Evolutionary conservation across 2,329 filamentous ascomycete genomes (phyloP), one percentile per base, ranked within the genome.

Genomic region (Aotearoamyces nothofagi): DNA sequence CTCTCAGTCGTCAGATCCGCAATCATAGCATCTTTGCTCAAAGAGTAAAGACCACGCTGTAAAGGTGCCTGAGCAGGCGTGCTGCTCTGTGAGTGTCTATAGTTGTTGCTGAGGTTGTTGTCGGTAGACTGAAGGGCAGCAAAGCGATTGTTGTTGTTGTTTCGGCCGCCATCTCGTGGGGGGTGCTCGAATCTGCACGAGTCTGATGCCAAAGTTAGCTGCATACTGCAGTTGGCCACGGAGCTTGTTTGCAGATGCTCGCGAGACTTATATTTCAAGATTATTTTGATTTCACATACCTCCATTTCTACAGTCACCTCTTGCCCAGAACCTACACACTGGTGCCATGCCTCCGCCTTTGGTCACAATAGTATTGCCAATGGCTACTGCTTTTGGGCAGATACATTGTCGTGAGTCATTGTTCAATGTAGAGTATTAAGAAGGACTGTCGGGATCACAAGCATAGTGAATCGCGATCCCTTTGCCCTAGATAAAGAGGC

Each of bases 1-100:
- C 67, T 65, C 35, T 90, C 81, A 13, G 63, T 60, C 1, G 63
- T 68, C 25, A 92, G 60, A 46, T 92, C 83, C 30, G 56, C 54
- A 35, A 64, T 63, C 41, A 92, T 76, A 3, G 54, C 56, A 0
- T 69, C 67, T 32, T 45, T 49, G 22, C 45, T 34, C 9, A 39
- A 31, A 4, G 23, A 27, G 32, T 52, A 47, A 43, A 33, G 39
- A 33, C 32, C 23, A 15, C 33, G 26, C 15, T 14, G 8, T 23
- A 31, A 24, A 2, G 15, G 27, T 13, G 30, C 23, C 19, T 27
- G n/a, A n/a, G n/a, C n/a, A n/a, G n/a, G n/a, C n/a, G 17, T 32
- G 31, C 25, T 33, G 22, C 13, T 2, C 15, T 9, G 15, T 13
- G 11, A 33, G 32, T 17, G 22, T 26, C 25, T 15, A 39, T 25